phyloP scores from a whole-genome alignment of 805 yeast genomes.

The Pichia scutulata region DNA sequence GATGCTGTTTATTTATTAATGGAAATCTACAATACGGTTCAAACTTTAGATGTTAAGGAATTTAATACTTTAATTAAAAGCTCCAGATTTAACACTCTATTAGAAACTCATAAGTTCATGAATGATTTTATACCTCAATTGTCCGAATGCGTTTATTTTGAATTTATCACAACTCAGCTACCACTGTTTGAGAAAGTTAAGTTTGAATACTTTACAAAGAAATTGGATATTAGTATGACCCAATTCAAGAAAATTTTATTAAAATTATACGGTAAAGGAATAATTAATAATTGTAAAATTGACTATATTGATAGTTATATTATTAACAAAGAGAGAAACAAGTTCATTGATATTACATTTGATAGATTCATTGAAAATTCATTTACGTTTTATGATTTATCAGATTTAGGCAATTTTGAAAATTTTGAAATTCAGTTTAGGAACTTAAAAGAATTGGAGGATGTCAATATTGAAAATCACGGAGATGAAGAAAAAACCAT shows the following conservation, averaged over 20 bases:
- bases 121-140: conserved; percentile 20
- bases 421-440: not conserved
- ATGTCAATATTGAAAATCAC: too few species aligned
- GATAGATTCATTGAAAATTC: not conserved
- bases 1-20: conserved; percentile 17
- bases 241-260: conserved; percentile 20
- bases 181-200: conserved; percentile 18
- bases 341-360: not conserved
- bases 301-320: conserved; percentile 20
- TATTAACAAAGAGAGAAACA: not conserved
- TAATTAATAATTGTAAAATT: conserved; percentile 17
- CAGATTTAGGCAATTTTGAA: not conserved
- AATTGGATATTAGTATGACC: conserved; percentile 14
- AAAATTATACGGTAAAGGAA: conserved; percentile 21
- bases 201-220: conserved; percentile 14
- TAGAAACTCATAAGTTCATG: conserved; percentile 14
- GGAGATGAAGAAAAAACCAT: too few species aligned
- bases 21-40: conserved; percentile 23
- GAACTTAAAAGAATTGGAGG: not conserved
- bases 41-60: conserved; percentile 17
- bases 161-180: conserved; percentile 19
- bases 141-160: conserved; percentile 19
- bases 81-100: conserved; percentile 9
- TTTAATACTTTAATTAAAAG: conserved; percentile 16
- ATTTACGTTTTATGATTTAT: not conserved